These are phyloP conservation scores for Termitomyces heimii DNA, from an alignment of 768 basidiomycete genomes.

Conservation along the genomic window DNA sequence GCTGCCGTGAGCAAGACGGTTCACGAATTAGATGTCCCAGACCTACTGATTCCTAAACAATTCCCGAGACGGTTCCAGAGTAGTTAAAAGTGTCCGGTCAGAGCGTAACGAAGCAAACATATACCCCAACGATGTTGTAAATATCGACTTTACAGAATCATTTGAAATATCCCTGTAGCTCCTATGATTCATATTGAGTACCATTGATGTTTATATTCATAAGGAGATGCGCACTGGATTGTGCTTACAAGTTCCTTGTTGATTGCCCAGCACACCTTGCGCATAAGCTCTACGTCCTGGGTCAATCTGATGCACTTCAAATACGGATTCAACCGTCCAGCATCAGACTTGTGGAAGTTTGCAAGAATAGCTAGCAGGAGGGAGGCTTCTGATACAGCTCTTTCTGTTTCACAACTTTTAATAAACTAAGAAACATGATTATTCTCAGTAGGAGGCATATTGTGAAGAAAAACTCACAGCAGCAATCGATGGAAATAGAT, in stretches of 20 bases:
- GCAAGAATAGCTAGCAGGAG: conserved; percentile 58
- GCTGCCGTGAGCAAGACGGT: not conserved
- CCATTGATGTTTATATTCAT: not conserved
- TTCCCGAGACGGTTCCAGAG: conserved; percentile 42
- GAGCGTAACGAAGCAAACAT: conserved; percentile 48
- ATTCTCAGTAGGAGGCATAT: not conserved
- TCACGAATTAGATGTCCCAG: not conserved
- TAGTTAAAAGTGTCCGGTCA: conserved; percentile 44
- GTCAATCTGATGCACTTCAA: conserved; percentile 45
- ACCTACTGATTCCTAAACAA: conserved; percentile 53
- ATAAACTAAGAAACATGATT: conserved; percentile 36
- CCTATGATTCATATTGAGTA: conserved; percentile 23
- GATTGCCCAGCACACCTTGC: conserved; percentile 50
- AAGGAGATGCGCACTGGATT: conserved; percentile 36
- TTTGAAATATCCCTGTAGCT: conserved; percentile 51
- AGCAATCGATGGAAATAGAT: conserved; percentile 52
- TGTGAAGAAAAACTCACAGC: conserved; percentile 27
- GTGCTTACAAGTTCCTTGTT: conserved; percentile 45
- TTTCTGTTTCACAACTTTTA: conserved; percentile 46
- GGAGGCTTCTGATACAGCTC: conserved; percentile 53
- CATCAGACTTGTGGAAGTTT: conserved; percentile 71
- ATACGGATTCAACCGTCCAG: conserved; percentile 63
- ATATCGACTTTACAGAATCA: conserved; percentile 41
- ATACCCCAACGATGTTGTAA: conserved; percentile 45
- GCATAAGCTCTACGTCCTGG: conserved; percentile 45